Base-by-base conservation (phyloP, 2,329 filamentous ascomycete genomes). In the Chaetothyriales sp. region DNA sequence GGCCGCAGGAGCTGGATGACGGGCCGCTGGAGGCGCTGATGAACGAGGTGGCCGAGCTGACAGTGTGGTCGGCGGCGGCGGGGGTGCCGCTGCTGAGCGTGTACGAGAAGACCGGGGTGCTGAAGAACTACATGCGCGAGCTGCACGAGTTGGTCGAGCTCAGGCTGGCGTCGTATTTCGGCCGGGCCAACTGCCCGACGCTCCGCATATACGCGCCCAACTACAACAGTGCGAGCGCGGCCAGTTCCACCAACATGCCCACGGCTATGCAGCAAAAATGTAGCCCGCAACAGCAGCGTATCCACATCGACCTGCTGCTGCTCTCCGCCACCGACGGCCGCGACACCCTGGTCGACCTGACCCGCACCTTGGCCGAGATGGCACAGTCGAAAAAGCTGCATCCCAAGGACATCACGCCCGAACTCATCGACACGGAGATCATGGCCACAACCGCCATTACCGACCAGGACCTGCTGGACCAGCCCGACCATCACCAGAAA, bases 311-410 rank as follows among this genome's bases (percentile, higher is more conserved):
- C 3, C 69, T 97, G 18, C 78, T 95, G 52, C 78, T 98, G 43
- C 79, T 98, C 48, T 94, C 88, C 13, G 80, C 82, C 40, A 85
- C 90, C 51, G 92, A 98, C 62, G 90, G 92, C 47, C 81, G 90
- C 51, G 88, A 94, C 63, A 95, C 90, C 3, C 80, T 98, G 56
- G 89, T 98, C 43, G 92, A 98, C 67, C 77, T 98, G 46, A 98
- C 92, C 44, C 88, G 89, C 64, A 97, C 94, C 1, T 75, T 98
- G 19, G 81, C 90, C 5, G 87, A 95, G 64, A 97, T 98, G 92
- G 86, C 88, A 5, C 92, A 97, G 67, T 82, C 83, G 60, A 82
- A 82, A 53, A 95, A 95, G 69, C 76, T 98, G 13, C 79, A 80
- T 1, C 78, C 86, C 0, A 75, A 80, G 29, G 89, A 98, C 65